Evolutionary conservation across 352 stramenopile species (phyloP), one percentile per base, ranked within the genome.

Genomic region (Phytophthora multivora): DNA sequence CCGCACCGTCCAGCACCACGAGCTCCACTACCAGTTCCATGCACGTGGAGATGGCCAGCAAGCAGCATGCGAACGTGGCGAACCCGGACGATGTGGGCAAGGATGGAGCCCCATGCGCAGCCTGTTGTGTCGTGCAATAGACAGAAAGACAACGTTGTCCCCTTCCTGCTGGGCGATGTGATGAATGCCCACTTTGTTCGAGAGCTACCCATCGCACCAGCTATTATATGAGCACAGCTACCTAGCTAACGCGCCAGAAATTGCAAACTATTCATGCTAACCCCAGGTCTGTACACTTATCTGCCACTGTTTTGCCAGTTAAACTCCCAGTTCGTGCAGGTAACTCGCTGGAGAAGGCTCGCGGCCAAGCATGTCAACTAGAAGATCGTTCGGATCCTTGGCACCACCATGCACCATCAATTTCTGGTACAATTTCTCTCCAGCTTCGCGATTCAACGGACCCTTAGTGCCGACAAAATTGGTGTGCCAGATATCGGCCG

Each of bases 351-450:
- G 73, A 38, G 85, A 89, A 40, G 86, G 81, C 16, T 70, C 51
- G 3, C 66, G 71, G 6, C 86, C 88, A 18, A 97, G 55, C 49
- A 97, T 70, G 21, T 80, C 77, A 6, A 61, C 26, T 2, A 97
- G 63, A 49, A 97, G 92, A 46, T 88, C 75, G 39, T 93, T 91
- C 2, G 91, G 90, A 50, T 97, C 89, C 39, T 88, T 93, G 15
- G 88, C 89, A 9, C 91, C 91, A n/a, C 91, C 91, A 49, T 96
- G 87, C 6, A 82, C 40, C 65, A 97, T 84, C 25, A 97, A 55
- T 33, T 96, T 73, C 19, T 83, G 57, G 54, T 81, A 85, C 38
- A 97, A 59, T 11, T 71, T 51, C 26, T 86, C 70, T 8, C 91
- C 91, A 12, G 88, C 75, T 33, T 65, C 21, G 18, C 59, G 49